Evolutionary conservation across 257 asterid genomes (phyloP), one percentile per base, ranked within the genome.

Genomic region (Solanum sitiens): DNA sequence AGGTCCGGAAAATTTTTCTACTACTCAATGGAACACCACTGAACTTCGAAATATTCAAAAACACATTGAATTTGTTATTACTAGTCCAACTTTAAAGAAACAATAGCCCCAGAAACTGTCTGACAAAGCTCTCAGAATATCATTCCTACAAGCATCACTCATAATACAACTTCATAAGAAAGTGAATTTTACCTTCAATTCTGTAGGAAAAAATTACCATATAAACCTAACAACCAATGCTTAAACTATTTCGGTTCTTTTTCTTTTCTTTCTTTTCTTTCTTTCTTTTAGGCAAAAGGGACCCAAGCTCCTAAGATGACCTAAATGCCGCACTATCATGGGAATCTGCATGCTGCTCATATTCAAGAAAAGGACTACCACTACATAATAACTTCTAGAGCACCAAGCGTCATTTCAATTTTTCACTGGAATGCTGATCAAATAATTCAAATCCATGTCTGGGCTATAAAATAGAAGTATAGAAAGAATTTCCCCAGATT

Each of bases 291-390:
- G 61, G 23, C 11, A 27, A 44, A 67, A 42, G 63, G 65, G 79
- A 67, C 79, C 63, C 87, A 40, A 67, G 79, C 63, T 87, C 88
- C 40, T 73, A 50, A 80, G 80, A 73, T 87, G 91, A 86, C 90
- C 56, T 47, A 87, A 83, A 90, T 72, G 83, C 83, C n/a, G 87
- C 93, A 91, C 91, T 90, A 75, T 88, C 89, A 75, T 37, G 87
- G 87, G 75, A 88, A 75, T 86, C 86, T 67, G 68, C 89, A 75
- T 84, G 61, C 20, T 53, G 86, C 37, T 11, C 84, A 73, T 68
- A 86, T 86, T 85, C 79, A 76, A 90, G 91, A 91, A 91, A 76
- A 80, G 80, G 83, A 87, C 86, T 35, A 86, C 89, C 37, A 75
- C 85, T 76, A 44, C 87, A 92, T 92, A 67, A 88, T 90, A 88